A percentile compares a stretch with the other conserved stretches of the same genome.
phyloP scores from a whole-genome alignment of 202 grass and related monocot species.

The Tripidium arundinaceum region DNA sequence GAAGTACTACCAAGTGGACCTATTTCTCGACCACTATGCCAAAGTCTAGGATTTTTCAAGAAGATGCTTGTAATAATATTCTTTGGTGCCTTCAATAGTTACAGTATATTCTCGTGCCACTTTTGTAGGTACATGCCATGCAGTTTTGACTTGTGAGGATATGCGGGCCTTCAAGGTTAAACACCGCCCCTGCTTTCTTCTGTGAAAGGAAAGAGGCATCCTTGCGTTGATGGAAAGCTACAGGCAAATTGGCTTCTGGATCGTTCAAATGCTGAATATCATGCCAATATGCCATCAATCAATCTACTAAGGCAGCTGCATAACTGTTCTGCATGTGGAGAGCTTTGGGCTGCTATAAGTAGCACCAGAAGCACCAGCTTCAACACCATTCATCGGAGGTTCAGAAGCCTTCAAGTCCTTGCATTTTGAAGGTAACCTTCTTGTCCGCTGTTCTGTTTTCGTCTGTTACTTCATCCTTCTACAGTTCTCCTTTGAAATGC shows the following conservation, averaged over 20 bases:
- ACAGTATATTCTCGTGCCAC: slow-evolving; percentile 25
- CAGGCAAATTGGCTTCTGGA: slow-evolving; percentile 5
- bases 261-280: slow-evolving; percentile 9
- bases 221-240: slow-evolving; percentile 17
- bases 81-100: slow-evolving; percentile 12
- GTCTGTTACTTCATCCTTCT: background rate
- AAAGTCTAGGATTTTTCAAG: background rate
- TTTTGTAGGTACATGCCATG: slow-evolving; percentile 21
- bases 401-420: slow-evolving; percentile 19
- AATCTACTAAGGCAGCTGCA: background rate
- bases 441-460: background rate
- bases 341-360: slow-evolving; percentile 35
- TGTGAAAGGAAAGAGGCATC: slow-evolving; percentile 10
- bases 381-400: slow-evolving; percentile 27
- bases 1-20: background rate
- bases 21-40: slow-evolving; percentile 10
- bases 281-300: slow-evolving; percentile 9
- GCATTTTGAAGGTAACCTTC: slow-evolving; percentile 15
- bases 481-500: background rate
- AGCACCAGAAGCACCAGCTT: background rate
- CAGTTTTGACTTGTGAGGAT: slow-evolving; percentile 6
- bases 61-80: slow-evolving; percentile 46
- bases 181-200: background rate
- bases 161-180: slow-evolving; percentile 6
- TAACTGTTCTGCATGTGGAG: background rate